Evolutionary conservation across 148 eudicot genomes (phyloP).

Genomic region (Arbutus unedo): DNA sequence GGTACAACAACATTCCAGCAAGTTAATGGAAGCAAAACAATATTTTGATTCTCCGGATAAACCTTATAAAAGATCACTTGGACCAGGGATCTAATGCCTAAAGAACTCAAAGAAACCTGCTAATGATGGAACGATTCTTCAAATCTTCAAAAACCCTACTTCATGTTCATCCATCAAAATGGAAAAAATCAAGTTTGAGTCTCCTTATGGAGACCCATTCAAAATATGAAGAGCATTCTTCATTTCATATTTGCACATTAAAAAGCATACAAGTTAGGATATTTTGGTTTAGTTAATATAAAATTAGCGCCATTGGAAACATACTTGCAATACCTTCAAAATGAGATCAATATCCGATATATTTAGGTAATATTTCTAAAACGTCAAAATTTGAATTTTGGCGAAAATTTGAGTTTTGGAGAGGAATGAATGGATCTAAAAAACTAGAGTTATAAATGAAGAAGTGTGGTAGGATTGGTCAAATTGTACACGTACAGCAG

Average conservation of each 20-base stretch:
- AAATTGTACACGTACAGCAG: neutral
- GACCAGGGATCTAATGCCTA: neutral
- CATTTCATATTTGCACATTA: neutral
- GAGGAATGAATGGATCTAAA: neutral
- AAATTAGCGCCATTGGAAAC: neutral
- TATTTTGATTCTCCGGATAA: neutral
- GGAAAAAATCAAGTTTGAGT: conserved; percentile 1
- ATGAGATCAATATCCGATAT: neutral
- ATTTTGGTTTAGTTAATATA: neutral
- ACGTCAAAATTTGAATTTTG: neutral
- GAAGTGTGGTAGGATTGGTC: neutral
- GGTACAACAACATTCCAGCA: neutral
- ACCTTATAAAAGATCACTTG: conserved; percentile 3
- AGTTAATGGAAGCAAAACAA: neutral
- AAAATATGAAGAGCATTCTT: neutral
- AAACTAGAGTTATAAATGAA: neutral
- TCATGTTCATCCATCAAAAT: neutral
- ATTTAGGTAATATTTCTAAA: neutral
- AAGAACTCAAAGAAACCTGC: neutral
- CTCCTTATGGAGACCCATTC: neutral
- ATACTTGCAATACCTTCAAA: neutral
- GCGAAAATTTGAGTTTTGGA: neutral
- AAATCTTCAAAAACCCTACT: neutral
- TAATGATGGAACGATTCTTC: neutral
- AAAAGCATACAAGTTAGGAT: neutral